These are phyloP conservation scores for Beauveria scarabaeidicola DNA, from an alignment of 2,329 filamentous ascomycete species.

Conservation along the genomic window DNA sequence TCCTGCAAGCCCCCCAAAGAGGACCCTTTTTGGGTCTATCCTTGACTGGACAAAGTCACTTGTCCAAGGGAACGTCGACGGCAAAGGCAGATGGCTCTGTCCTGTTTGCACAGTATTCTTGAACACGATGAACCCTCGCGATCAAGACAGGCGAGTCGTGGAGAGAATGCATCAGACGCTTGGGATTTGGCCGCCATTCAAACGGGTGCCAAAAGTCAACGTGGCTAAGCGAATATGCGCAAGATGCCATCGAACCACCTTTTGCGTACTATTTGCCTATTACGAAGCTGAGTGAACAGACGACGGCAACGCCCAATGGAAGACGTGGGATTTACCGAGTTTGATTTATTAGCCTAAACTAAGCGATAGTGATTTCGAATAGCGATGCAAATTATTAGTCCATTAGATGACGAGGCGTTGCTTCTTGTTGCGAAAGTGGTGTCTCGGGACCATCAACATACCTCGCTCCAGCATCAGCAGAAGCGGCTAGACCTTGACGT, in stretches of 20 bases:
- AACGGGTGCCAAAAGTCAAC: neutral
- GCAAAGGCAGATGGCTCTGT: slow-evolving; percentile 16
- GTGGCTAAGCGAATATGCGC: slow-evolving; percentile 13
- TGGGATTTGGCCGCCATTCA: slow-evolving; percentile 13
- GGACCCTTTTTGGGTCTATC: neutral
- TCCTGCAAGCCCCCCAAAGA: neutral
- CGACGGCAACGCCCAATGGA: neutral
- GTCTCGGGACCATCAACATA: slow-evolving; percentile 4
- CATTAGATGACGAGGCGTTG: slow-evolving; percentile 8
- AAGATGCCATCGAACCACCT: slow-evolving; percentile 10
- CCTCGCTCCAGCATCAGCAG: slow-evolving; percentile 4
- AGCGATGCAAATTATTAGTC: slow-evolving; percentile 3
- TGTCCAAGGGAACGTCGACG: neutral
- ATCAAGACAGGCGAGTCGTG: neutral
- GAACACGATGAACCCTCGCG: neutral
- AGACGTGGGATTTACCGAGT: neutral
- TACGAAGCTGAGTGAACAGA: neutral
- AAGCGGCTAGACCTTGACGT: neutral
- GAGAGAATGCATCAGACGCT: neutral
- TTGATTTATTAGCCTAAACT: neutral
- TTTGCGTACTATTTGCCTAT: slow-evolving; percentile 11
- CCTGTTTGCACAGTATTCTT: slow-evolving; percentile 12
- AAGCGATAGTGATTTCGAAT: slow-evolving; percentile 1
- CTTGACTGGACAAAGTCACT: neutral
- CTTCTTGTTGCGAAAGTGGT: slow-evolving; percentile 3